Percentiles rank a stretch among this genome's conserved stretches.
Evolutionary conservation across 495 filamentous ascomycete genomes (phyloP).

Genomic region (Chaetomium tenue): DNA sequence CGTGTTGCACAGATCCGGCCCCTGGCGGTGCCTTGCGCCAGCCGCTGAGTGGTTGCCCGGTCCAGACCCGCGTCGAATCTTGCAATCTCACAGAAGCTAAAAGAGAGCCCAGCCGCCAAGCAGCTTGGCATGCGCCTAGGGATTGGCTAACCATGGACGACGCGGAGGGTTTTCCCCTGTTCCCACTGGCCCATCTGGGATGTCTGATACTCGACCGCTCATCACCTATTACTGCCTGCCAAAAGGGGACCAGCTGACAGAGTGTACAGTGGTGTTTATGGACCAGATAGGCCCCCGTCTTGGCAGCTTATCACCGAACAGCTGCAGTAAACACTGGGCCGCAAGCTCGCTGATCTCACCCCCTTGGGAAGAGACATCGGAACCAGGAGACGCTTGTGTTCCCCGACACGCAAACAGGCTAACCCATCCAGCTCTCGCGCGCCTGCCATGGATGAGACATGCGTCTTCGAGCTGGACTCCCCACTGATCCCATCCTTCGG

Average conservation of each 20-base stretch:
- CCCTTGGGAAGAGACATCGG: not conserved
- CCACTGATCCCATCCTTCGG: too few relatives aligned
- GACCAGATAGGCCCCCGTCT: not conserved
- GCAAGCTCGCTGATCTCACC: not conserved
- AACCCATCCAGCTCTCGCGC: not conserved
- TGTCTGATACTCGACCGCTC: not conserved
- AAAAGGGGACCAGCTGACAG: not conserved
- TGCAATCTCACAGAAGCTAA: conserved; percentile 12
- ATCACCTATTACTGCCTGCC: not conserved
- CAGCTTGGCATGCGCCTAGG: conserved; percentile 21
- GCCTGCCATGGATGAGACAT: conserved; percentile 8
- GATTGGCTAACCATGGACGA: conserved; percentile 9
- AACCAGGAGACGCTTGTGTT: conserved; percentile 5
- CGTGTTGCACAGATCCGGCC: conserved; percentile 34
- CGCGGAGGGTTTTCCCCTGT: conserved; percentile 2
- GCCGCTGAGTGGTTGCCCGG: conserved; percentile 13
- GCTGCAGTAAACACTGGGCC: not conserved
- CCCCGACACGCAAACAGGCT: conserved; percentile 8
- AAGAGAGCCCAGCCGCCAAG: conserved; percentile 14
- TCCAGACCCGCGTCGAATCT: conserved; percentile 24
- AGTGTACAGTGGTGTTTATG: not conserved
- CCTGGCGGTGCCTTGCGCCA: conserved; percentile 24
- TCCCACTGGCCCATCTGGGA: conserved; percentile 14
- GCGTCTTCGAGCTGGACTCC: not conserved
- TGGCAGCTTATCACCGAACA: conserved; percentile 8